Conservation (phyloP, 331 rosid genomes). For the Quercus lobata region DNA sequence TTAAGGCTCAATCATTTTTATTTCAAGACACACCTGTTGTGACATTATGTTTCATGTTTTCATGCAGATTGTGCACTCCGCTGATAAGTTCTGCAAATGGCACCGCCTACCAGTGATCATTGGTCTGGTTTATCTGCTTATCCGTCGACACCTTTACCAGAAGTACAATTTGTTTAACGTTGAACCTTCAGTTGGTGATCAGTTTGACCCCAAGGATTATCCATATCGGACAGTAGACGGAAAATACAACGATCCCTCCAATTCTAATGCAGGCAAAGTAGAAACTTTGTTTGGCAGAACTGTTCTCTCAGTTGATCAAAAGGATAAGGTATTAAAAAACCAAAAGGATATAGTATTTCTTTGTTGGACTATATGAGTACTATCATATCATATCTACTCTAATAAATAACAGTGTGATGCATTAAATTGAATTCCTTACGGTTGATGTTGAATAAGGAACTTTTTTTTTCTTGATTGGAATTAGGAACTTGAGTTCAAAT, state of each 20-base stretch:
- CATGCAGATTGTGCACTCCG: constrained; percentile 38
- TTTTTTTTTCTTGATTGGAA: too few species aligned
- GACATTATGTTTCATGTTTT: not conserved
- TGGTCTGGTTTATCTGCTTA: constrained; percentile 24
- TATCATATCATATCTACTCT: too few species aligned
- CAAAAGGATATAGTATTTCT: too few species aligned
- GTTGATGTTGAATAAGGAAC: too few species aligned
- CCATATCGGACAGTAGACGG: constrained; percentile 45
- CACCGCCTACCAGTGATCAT: constrained; percentile 34
- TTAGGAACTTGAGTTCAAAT: too few species aligned
- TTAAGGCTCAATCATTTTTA: too few species aligned
- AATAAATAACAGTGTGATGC: too few species aligned
- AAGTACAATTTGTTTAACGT: constrained; percentile 47
- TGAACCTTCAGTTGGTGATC: constrained; percentile 21
- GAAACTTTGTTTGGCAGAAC: constrained; percentile 51
- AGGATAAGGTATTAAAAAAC: constrained; percentile 20
- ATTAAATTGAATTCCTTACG: too few species aligned
- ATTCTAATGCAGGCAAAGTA: constrained; percentile 37
- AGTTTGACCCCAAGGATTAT: constrained; percentile 34
- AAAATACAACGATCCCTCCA: constrained; percentile 44
- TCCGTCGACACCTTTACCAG: constrained; percentile 39
- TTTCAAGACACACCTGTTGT: not conserved
- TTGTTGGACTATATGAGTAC: too few species aligned
- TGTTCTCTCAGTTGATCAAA: constrained; percentile 32
- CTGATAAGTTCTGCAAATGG: constrained; percentile 45